Percentiles rank a stretch among this genome's conserved stretches.
Conservation (phyloP, 2,329 filamentous ascomycete species). For the Colletotrichum cordylinicola region DNA sequence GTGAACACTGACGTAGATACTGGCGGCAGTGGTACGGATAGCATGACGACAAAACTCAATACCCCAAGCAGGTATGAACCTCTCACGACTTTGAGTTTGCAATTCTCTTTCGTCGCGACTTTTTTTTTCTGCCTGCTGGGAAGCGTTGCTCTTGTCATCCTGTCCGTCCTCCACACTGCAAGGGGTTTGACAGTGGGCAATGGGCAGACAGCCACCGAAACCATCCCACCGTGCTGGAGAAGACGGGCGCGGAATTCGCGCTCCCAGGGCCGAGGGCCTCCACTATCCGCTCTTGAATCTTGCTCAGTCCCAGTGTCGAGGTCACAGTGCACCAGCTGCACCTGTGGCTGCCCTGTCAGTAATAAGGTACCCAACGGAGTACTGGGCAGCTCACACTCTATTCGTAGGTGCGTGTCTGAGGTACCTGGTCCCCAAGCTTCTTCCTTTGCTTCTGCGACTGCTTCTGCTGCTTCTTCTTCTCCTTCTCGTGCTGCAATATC, state of each 20-base stretch:
- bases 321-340: not conserved
- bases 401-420: not conserved
- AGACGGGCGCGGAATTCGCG: not conserved
- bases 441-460: not conserved
- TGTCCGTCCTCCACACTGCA: constrained; percentile 3
- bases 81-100: not conserved
- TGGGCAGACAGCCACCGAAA: constrained; percentile 6
- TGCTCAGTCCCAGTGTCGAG: not conserved
- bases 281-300: not conserved
- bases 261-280: not conserved
- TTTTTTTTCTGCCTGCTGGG: not conserved
- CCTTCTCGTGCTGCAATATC: not conserved
- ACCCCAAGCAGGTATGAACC: not conserved
- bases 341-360: not conserved
- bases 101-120: not conserved
- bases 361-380: not conserved
- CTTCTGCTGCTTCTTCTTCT: not conserved
- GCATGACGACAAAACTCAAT: not conserved
- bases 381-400: not conserved
- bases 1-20: not conserved
- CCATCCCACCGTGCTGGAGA: not conserved
- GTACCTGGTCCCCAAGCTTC: not conserved
- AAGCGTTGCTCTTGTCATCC: not conserved
- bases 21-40: not conserved
- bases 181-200: constrained; percentile 8